A percentile compares a stretch with the other conserved stretches of the same genome.
Conservation (phyloP, 176 grass and related monocot genomes). For the Oryza glaberrima region DNA sequence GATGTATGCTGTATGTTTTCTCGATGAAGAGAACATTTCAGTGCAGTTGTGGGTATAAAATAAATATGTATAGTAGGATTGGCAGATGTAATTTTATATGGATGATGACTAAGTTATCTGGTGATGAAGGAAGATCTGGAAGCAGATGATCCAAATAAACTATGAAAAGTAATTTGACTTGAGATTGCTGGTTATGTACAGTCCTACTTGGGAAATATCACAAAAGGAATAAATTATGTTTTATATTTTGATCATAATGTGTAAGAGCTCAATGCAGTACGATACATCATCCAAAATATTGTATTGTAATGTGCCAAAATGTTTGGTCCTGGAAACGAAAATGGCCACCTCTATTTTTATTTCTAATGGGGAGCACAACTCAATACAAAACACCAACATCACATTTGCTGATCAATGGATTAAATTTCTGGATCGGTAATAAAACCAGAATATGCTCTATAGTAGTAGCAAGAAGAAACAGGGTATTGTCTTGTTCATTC, state of each 20-base stretch:
- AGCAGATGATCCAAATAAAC: not conserved
- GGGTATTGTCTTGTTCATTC: too few relatives aligned
- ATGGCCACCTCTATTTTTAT: slow-evolving; percentile 24
- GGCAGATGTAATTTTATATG: not conserved
- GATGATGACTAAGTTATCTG: not conserved
- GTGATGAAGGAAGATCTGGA: not conserved
- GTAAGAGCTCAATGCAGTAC: slow-evolving; percentile 5
- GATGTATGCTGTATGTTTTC: not conserved
- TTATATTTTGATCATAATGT: not conserved
- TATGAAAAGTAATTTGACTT: not conserved
- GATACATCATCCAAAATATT: not conserved
- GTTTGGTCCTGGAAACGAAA: not conserved
- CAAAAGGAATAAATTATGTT: not conserved
- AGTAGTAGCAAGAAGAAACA: too few relatives aligned
- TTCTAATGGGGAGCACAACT: slow-evolving; percentile 3
- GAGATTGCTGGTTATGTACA: not conserved
- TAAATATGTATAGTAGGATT: not conserved
- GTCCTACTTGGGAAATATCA: not conserved
- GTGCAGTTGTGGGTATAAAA: not conserved
- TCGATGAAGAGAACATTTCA: not conserved
- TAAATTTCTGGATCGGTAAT: not conserved
- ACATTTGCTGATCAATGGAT: not conserved
- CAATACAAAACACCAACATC: not conserved
- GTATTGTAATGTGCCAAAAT: not conserved
- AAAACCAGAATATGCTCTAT: too few relatives aligned